A percentile compares a stretch with the other conserved stretches of the same genome.
Conservation (phyloP, 768 basidiomycete species). For the Lentinula sp. region DNA sequence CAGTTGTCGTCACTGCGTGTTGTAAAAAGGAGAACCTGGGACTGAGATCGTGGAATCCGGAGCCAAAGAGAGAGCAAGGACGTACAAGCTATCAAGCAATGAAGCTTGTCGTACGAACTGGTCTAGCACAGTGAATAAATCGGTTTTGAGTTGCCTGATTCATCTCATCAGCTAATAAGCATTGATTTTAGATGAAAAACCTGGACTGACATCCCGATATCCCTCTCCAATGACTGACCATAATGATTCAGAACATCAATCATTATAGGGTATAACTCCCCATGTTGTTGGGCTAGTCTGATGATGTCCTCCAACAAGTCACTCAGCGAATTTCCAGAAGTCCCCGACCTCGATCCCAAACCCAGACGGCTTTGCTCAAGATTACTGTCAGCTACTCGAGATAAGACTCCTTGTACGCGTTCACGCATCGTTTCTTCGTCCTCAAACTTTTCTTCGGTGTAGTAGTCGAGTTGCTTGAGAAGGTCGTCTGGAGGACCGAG, state of each 20-base stretch:
- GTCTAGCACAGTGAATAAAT: conserved; percentile 53
- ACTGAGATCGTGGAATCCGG: conserved; percentile 9
- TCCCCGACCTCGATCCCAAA: conserved; percentile 18
- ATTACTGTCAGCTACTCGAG: conserved; percentile 14
- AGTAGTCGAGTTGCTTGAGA: conserved; percentile 76
- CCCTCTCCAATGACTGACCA: conserved; percentile 48
- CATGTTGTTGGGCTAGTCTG: conserved; percentile 52
- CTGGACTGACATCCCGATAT: conserved; percentile 51
- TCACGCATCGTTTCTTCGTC: conserved; percentile 84
- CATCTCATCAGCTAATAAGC: conserved; percentile 2
- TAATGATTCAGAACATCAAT: conserved; percentile 56
- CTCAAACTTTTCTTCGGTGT: conserved; percentile 84
- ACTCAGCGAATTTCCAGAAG: background rate
- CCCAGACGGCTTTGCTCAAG: conserved; percentile 33
- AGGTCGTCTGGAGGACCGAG: conserved; percentile 70
- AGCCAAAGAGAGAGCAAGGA: conserved; percentile 2
- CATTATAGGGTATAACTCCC: conserved; percentile 56
- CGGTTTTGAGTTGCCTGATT: conserved; percentile 54
- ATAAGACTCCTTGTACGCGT: conserved; percentile 35
- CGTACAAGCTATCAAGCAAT: conserved; percentile 60
- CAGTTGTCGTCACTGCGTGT: conserved; percentile 58
- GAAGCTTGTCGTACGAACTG: conserved; percentile 61
- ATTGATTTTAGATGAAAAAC: background rate
- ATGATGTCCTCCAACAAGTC: conserved; percentile 50
- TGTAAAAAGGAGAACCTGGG: background rate